Base-by-base conservation (phyloP, 2,329 filamentous ascomycete species). In the Penicillium sp. region DNA sequence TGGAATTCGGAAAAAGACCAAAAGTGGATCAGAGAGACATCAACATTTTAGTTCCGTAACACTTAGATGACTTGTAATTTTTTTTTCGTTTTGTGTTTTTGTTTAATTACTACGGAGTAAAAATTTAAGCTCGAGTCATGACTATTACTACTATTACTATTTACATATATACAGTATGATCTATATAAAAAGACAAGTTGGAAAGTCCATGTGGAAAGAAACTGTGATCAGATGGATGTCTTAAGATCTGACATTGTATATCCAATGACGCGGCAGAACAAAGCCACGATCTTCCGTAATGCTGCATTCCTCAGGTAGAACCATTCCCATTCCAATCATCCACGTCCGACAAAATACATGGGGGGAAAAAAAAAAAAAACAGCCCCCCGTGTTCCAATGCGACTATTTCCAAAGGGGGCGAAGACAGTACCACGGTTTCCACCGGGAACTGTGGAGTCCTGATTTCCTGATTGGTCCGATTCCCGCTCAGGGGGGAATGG, bases 41-140 rank as follows among this genome's bases (percentile, higher is more conserved):
- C 40, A 56, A 52, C 50, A 55, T 51, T 57, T 62, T 63, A 63
- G 60, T 60, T 48, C 54, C 29, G 63, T 66, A 61, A 66, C 63
- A 65, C 56, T 50, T 65, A 59, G 57, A 65, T 64, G 63, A 65
- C 57, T 56, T 54, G 61, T 65, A 63, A 64, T 63, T 58, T 61
- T 44, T 45, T 38, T 53, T 56, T 59, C 8, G 5, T 34, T 34
- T 34, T 32, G n/a, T 32, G 13, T 26, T 26, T 6, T 26, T 10
- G 0, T 29, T 7, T 8, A 8, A 6, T 16, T 16, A 1, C 7
- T 29, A 31, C n/a, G n/a, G n/a, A n/a, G 13, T 16, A 7, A 11
- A 16, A 1, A 10, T 42, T 3, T 16, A 4, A 42, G 39, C 22
- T 56, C 50, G 37, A 55, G 29, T 46, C 18, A 35, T 49, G 20